Conservation (phyloP, 2,329 filamentous ascomycete species). For the Aspergillaceae sp. region DNA sequence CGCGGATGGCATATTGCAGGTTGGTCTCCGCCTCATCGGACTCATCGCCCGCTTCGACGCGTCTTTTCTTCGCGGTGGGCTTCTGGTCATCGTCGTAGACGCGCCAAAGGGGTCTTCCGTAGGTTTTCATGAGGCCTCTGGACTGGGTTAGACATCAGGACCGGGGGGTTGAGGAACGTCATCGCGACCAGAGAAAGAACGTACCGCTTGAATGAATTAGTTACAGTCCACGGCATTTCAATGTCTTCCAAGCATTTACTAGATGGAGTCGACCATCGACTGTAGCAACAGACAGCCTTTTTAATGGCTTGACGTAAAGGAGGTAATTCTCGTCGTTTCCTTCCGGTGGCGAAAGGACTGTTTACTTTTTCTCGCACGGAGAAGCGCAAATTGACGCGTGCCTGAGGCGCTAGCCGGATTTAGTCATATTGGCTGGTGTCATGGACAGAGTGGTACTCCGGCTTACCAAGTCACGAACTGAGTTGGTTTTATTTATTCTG, state of each 20-base stretch:
- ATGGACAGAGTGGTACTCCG: background rate
- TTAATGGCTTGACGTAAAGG: background rate
- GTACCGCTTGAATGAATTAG: constrained; percentile 44
- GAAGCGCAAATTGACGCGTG: constrained; percentile 14
- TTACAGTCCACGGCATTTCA: constrained; percentile 44
- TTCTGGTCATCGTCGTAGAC: constrained; percentile 39
- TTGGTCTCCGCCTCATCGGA: constrained; percentile 37
- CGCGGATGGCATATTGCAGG: constrained; percentile 40
- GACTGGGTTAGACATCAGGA: constrained; percentile 1
- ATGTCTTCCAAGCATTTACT: constrained; percentile 10
- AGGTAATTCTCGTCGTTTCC: background rate
- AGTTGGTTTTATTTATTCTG: too few relatives aligned
- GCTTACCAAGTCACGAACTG: too few relatives aligned
- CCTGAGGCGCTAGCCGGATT: constrained; percentile 18
- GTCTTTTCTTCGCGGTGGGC: constrained; percentile 38
- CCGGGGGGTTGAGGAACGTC: constrained; percentile 2
- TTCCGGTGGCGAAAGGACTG: background rate
- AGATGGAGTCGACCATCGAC: background rate
- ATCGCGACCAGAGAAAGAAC: constrained; percentile 5
- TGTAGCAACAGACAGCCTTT: too few relatives aligned
- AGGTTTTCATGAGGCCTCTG: constrained; percentile 44
- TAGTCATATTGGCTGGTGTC: constrained; percentile 16
- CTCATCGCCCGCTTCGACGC: constrained; percentile 31
- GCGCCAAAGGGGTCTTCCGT: constrained; percentile 40
- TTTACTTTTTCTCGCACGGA: constrained; percentile 7